These are phyloP conservation scores for Sarocladium oryzae DNA, from an alignment of 2,329 filamentous ascomycete genomes.

Conservation along the genomic window DNA sequence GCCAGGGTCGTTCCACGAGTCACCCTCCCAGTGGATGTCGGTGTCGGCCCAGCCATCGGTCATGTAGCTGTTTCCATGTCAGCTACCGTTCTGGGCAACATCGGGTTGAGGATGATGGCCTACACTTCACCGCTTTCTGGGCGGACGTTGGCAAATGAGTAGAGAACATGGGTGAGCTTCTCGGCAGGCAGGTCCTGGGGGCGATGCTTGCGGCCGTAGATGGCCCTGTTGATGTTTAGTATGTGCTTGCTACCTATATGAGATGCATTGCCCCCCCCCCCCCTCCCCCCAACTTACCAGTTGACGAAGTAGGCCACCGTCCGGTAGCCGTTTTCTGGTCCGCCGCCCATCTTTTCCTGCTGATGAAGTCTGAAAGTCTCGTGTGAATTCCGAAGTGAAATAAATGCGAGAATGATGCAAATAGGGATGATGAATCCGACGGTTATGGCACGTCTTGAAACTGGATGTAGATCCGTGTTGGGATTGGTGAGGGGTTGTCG, in stretches of 20 bases:
- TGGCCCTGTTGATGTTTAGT: constrained; percentile 48
- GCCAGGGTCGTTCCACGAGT: constrained; percentile 64
- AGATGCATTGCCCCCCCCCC: too few relatives aligned
- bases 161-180: constrained; percentile 82
- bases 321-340: constrained; percentile 45
- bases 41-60: constrained; percentile 60
- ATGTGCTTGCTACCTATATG: background rate
- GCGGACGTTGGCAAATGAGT: constrained; percentile 82
- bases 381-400: background rate
- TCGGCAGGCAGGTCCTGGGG: constrained; percentile 76
- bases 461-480: background rate
- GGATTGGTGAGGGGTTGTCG: background rate
- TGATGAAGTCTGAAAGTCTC: too few relatives aligned
- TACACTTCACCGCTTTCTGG: constrained; percentile 75
- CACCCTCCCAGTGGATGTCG: constrained; percentile 67
- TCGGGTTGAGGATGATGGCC: constrained; percentile 13
- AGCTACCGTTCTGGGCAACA: constrained; percentile 6
- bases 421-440: background rate
- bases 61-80: constrained; percentile 32
- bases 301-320: constrained; percentile 70
- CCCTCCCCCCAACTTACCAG: too few relatives aligned
- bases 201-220: constrained; percentile 79
- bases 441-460: background rate
- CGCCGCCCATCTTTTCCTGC: constrained; percentile 32
- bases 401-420: background rate